Conservation (phyloP, 2,329 filamentous ascomycete species). For the Stromatinia cepivora region DNA sequence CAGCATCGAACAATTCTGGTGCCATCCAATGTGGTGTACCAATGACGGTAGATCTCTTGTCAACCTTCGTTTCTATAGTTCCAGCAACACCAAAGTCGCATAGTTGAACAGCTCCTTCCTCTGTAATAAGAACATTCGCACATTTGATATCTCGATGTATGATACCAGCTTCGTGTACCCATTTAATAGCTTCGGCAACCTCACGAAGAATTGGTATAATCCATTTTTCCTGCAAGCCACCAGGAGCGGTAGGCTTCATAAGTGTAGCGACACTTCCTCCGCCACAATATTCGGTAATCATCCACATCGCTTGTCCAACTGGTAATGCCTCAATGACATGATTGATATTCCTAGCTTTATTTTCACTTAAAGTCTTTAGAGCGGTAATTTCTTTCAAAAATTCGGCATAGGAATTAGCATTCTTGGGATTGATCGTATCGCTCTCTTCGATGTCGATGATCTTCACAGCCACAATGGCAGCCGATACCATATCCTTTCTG, state of each 20-base stretch:
- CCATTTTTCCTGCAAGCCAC: slow-evolving; percentile 68
- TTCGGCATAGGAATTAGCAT: slow-evolving; percentile 67
- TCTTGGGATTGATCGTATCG: slow-evolving; percentile 65
- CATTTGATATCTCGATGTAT: slow-evolving; percentile 73
- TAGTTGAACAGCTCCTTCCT: slow-evolving; percentile 74
- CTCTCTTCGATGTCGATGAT: slow-evolving; percentile 82
- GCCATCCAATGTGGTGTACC: slow-evolving; percentile 88
- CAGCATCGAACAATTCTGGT: slow-evolving; percentile 69
- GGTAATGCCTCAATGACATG: slow-evolving; percentile 76
- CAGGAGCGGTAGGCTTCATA: slow-evolving; percentile 66
- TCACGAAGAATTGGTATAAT: slow-evolving; percentile 68
- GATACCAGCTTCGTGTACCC: slow-evolving; percentile 68
- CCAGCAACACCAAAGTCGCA: slow-evolving; percentile 85
- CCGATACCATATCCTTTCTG: slow-evolving; percentile 40
- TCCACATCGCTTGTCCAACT: slow-evolving; percentile 80
- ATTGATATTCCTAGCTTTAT: slow-evolving; percentile 76
- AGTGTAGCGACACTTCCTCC: slow-evolving; percentile 78
- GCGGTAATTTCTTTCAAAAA: slow-evolving; percentile 69
- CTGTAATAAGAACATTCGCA: slow-evolving; percentile 78
- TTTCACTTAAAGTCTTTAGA: slow-evolving; percentile 71
- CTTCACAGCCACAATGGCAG: slow-evolving; percentile 69
- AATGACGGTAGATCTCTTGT: slow-evolving; percentile 78
- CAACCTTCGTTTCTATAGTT: slow-evolving; percentile 70
- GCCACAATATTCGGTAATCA: slow-evolving; percentile 83
- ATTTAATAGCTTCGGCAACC: slow-evolving; percentile 64